These are phyloP conservation scores for Irpex lacteus DNA, from an alignment of 1,284 basidiomycete species.

Conservation along the genomic window DNA sequence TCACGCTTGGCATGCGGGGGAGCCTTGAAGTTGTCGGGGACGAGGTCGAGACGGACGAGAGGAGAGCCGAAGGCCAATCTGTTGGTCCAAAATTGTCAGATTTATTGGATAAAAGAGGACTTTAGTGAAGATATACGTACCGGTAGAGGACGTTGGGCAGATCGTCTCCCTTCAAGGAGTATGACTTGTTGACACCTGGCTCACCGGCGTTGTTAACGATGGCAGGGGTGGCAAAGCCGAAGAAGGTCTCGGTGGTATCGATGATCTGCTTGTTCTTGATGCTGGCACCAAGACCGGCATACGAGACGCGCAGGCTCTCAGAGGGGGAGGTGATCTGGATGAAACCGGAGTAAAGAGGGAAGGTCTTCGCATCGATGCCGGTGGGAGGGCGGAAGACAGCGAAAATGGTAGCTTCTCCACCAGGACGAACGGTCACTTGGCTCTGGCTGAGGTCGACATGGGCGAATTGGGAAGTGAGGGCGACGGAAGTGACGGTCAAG, in stretches of 20 bases:
- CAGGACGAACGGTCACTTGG: conserved; percentile 32
- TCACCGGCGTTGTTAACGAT: conserved; percentile 40
- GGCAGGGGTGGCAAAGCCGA: conserved; percentile 40
- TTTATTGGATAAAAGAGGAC: no score
- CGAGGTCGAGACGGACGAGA: conserved; percentile 5
- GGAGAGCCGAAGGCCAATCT: conserved; percentile 4
- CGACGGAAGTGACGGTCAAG: conserved; percentile 36
- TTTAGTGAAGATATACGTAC: conserved; percentile 24
- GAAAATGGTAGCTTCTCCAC: conserved; percentile 26
- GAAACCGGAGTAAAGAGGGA: conserved; percentile 62
- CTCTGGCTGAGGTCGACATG: conserved; percentile 37
- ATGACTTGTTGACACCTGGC: conserved; percentile 36
- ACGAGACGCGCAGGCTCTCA: conserved; percentile 46
- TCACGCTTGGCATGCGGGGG: conserved; percentile 20
- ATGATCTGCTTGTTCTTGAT: conserved; percentile 47
- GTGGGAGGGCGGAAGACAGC: conserved; percentile 39
- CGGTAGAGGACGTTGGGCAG: conserved; percentile 36
- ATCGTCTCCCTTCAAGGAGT: conserved; percentile 47
- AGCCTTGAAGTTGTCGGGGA: conserved; percentile 32
- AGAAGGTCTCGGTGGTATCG: conserved; percentile 46
- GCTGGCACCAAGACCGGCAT: conserved; percentile 45
- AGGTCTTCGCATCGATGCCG: conserved; percentile 40
- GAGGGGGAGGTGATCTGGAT: conserved; percentile 44
- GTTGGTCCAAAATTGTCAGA: neutral
- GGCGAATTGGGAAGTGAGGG: conserved; percentile 42